phyloP scores from a whole-genome alignment of 345 rosid genomes.

The Boechera divaricarpa region DNA sequence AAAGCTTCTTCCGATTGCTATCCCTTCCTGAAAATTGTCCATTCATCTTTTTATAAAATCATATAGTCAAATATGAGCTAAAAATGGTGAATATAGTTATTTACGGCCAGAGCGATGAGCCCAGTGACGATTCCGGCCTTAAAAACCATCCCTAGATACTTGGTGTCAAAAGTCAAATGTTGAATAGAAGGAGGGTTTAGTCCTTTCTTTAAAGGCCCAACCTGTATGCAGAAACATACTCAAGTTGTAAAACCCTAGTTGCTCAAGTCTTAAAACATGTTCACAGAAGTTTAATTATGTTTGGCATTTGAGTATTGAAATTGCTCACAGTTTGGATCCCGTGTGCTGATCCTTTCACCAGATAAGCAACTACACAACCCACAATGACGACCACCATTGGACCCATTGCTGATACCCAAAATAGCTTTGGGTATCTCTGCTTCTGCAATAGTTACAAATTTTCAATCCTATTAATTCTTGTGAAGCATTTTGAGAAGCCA shows the following conservation, averaged over 20 bases:
- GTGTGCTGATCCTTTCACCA: constrained; percentile 58
- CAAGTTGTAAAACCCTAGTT: constrained; percentile 4
- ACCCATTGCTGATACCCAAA: constrained; percentile 88
- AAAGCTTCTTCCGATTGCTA: constrained; percentile 90
- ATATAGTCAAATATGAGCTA: neutral
- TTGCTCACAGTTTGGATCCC: constrained; percentile 69
- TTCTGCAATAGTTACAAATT: constrained; percentile 50
- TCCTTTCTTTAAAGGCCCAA: constrained; percentile 77
- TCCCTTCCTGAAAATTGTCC: constrained; percentile 69
- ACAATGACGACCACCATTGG: constrained; percentile 74
- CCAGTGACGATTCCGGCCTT: constrained; percentile 77
- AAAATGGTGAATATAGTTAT: constrained; percentile 18
- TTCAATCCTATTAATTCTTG: neutral
- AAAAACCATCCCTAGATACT: constrained; percentile 57
- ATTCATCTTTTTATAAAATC: neutral
- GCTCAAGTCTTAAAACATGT: neutral
- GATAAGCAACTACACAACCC: constrained; percentile 72
- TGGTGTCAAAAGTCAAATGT: constrained; percentile 56
- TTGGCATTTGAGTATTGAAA: neutral
- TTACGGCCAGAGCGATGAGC: constrained; percentile 76
- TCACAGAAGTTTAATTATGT: neutral
- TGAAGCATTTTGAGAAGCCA: constrained; percentile 1
- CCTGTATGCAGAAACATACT: constrained; percentile 50
- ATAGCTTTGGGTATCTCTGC: constrained; percentile 69
- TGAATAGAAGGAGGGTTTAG: constrained; percentile 70